Percentiles rank a stretch among this genome's conserved stretches.
These are phyloP conservation scores for Oryza brachyantha DNA, from an alignment of 176 grass and related monocot species.

Conservation along the genomic window DNA sequence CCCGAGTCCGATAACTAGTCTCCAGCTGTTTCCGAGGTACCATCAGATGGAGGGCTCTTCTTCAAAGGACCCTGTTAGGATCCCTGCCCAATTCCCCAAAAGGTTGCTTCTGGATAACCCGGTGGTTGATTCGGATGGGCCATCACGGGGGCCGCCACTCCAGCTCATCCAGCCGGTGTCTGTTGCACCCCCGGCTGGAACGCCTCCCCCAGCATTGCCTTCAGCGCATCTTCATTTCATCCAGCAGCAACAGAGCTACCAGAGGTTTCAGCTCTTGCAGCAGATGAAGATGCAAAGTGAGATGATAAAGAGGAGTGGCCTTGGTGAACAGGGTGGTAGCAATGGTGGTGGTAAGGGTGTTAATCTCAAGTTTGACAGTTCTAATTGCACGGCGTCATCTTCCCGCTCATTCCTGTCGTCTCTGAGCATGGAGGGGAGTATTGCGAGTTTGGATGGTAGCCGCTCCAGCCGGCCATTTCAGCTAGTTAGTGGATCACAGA, in stretches of 20 bases:
- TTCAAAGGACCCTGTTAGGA: slow-evolving; percentile 47
- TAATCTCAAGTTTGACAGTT: slow-evolving; percentile 77
- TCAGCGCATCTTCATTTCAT: slow-evolving; percentile 69
- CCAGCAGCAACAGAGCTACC: slow-evolving; percentile 84
- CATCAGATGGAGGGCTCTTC: slow-evolving; percentile 50
- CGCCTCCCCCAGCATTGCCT: slow-evolving; percentile 34
- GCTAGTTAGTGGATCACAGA: slow-evolving; percentile 63
- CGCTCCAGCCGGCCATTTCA: slow-evolving; percentile 53
- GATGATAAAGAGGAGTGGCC: slow-evolving; percentile 57
- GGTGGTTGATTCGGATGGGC: not conserved
- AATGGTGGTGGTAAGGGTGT: slow-evolving; percentile 32
- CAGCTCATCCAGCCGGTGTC: slow-evolving; percentile 52
- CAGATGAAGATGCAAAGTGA: slow-evolving; percentile 87
- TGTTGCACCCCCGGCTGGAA: slow-evolving; percentile 23
- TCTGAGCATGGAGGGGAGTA: slow-evolving; percentile 86
- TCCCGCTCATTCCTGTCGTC: slow-evolving; percentile 81
- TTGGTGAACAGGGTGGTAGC: slow-evolving; percentile 39
- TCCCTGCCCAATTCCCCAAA: slow-evolving; percentile 53
- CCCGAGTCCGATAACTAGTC: slow-evolving; percentile 37
- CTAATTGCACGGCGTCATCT: slow-evolving; percentile 75
- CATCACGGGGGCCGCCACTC: not conserved
- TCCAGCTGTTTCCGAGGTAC: slow-evolving; percentile 66
- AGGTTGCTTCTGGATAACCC: slow-evolving; percentile 58
- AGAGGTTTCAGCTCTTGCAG: slow-evolving; percentile 83
- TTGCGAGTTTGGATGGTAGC: slow-evolving; percentile 70